A percentile compares a stretch with the other conserved stretches of the same genome.
Evolutionary conservation across 495 filamentous ascomycete genomes (phyloP).

Genomic region (Friedmanniomyces endolithicus): DNA sequence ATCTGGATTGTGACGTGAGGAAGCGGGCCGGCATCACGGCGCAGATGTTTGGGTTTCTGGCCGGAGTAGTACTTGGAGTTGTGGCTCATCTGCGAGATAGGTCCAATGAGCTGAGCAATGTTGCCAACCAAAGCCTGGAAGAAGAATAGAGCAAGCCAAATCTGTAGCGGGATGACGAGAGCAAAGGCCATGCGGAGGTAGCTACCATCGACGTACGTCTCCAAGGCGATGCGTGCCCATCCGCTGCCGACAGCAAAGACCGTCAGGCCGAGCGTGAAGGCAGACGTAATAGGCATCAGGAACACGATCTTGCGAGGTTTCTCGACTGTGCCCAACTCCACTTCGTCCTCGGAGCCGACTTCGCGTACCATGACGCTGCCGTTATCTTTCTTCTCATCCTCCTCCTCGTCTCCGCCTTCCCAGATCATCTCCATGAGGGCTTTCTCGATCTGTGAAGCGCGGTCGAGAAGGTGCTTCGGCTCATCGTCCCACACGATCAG

Average conservation of each 20-base stretch:
- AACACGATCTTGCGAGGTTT: conserved; percentile 38
- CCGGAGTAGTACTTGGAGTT: conserved; percentile 55
- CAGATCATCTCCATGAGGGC: conserved; percentile 59
- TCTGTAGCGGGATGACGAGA: conserved; percentile 37
- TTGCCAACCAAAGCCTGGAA: conserved; percentile 46
- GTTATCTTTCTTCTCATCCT: conserved; percentile 31
- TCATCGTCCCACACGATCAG: conserved; percentile 57
- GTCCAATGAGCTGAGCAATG: conserved; percentile 47
- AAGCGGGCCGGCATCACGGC: conserved; percentile 38
- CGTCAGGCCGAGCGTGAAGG: conserved; percentile 39
- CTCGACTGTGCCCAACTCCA: conserved; percentile 20
- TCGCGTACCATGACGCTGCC: conserved; percentile 26
- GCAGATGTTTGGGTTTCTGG: conserved; percentile 31
- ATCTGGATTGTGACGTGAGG: conserved; percentile 66
- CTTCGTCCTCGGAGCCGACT: conserved; percentile 31
- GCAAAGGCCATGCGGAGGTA: conserved; percentile 40
- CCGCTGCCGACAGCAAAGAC: conserved; percentile 44
- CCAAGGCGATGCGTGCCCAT: conserved; percentile 40
- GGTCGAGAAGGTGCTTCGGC: conserved; percentile 42
- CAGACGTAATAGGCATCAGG: conserved; percentile 37
- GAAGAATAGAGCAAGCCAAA: conserved; percentile 52
- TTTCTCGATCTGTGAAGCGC: conserved; percentile 56
- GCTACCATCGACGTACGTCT: conserved; percentile 37
- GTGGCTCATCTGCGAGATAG: conserved; percentile 40
- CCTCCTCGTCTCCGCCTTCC: conserved; percentile 19